phyloP scores from a whole-genome alignment of 2,329 filamentous ascomycete genomes.

The Calonectria montana region DNA sequence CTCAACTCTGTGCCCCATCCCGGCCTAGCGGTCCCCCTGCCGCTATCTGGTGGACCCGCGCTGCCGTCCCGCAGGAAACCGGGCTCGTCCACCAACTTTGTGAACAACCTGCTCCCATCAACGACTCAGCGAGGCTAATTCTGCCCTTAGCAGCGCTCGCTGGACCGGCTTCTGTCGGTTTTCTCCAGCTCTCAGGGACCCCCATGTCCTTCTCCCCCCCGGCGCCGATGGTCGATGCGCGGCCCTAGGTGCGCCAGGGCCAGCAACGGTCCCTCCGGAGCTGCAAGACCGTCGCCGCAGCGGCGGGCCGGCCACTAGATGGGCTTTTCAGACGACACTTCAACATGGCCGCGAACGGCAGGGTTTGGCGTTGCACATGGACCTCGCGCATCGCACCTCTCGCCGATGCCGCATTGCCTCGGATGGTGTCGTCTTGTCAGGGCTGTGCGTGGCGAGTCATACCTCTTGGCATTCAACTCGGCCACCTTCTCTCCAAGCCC shows the following conservation, averaged over 20 bases:
- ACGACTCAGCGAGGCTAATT: background rate
- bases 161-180: conserved; percentile 24
- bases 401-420: conserved; percentile 1
- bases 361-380: background rate
- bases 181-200: conserved; percentile 13
- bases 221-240: conserved; percentile 10
- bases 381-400: background rate
- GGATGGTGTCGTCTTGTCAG: background rate
- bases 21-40: conserved; percentile 13
- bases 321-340: conserved; percentile 6
- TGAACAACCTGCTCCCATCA: background rate
- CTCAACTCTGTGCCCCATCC: conserved; percentile 4
- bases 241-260: conserved; percentile 5
- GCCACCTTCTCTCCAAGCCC: background rate
- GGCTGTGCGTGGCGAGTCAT: background rate
- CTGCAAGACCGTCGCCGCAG: conserved; percentile 9
- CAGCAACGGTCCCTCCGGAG: conserved; percentile 10
- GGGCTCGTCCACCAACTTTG: background rate
- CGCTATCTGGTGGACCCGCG: conserved; percentile 13
- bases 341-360: background rate
- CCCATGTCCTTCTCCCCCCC: background rate
- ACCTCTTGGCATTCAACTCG: conserved; percentile 1
- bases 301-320: conserved; percentile 8
- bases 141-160: background rate
- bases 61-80: conserved; percentile 29